A percentile compares a stretch with the other conserved stretches of the same genome.
Conservation (phyloP, 192 early-diverging fungal species). For the Backusella macrospora region DNA sequence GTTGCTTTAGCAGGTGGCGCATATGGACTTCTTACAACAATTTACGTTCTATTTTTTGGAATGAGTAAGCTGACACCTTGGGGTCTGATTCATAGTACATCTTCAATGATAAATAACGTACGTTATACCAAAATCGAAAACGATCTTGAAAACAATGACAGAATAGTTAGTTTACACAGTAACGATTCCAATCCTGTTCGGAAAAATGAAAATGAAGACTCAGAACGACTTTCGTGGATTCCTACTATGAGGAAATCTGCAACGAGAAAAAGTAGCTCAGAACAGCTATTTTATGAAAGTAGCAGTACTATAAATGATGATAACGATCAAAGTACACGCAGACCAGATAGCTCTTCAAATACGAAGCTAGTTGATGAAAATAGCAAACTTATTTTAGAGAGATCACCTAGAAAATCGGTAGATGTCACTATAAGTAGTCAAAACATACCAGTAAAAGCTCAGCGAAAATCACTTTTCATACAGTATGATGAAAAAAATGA, state of each 20-base stretch:
- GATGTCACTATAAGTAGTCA: neutral
- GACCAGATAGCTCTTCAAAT: neutral
- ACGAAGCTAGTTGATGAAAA: neutral
- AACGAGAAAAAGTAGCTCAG: neutral
- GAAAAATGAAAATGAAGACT: too few relatives aligned
- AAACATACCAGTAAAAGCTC: neutral
- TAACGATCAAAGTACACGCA: neutral
- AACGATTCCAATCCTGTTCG: too few relatives aligned
- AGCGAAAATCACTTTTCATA: neutral
- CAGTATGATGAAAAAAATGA: neutral
- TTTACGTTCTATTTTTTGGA: slow-evolving; percentile 23
- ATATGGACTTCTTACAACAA: slow-evolving; percentile 9
- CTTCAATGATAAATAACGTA: neutral
- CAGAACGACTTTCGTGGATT: too few relatives aligned
- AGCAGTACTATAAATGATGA: neutral
- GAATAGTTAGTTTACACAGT: too few relatives aligned
- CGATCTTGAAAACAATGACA: neutral
- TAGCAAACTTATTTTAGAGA: neutral
- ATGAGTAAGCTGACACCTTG: slow-evolving; percentile 19
- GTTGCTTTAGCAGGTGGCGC: slow-evolving; percentile 23
- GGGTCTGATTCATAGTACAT: slow-evolving; percentile 15
- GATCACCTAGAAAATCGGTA: neutral
- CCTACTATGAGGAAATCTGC: too few relatives aligned
- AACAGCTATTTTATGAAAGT: neutral
- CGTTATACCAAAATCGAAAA: neutral